Evolutionary conservation across 2,329 filamentous ascomycete genomes (phyloP), one percentile per base, ranked within the genome.

Genomic region (Geoglossum cookeanum): DNA sequence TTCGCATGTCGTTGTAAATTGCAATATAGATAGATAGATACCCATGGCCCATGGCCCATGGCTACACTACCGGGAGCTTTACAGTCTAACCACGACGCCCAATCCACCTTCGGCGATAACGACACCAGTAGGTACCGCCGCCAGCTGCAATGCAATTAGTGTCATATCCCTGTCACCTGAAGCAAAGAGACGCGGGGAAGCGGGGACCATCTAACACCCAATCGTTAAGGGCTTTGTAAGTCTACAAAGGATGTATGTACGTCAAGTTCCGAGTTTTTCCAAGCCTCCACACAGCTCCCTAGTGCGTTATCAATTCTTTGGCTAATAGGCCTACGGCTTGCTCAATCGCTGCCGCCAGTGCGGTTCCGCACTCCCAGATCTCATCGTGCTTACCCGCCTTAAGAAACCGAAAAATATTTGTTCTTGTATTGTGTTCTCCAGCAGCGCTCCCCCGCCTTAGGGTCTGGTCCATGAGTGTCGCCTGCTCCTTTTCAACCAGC

Each of bases 401-500:
- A 44, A 44, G 30, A 35, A 35, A 17, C 22, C 22, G 30, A 22
- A 35, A n/a, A 53, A 53, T 17, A 37, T 53, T 53, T n/a, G 9
- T 37, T 53, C 49, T 53, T 22, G 7, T 9, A 22, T 9, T 45
- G 3, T 3, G n/a, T n/a, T 22, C 30, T 32, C 30, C 33, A 17
- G 17, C 22, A 2, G 11, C 33, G 44, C 29, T 47, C 27, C 35
- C 55, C 27, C 35, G 17, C 35, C 13, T 47, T 39, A 58, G 44
- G 22, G 52, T 33, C 54, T 57, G 30, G n/a, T 8, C 3, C 57
- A 58, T 48, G 8, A 58, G 39, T 9, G 27, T 42, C 39, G 53
- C 17, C 60, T 74, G 72, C 1, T 58, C 60, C 49, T 60, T 58
- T 62, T 72, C 69, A 7, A 74, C 69, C 37, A 73, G 61, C 45